Conservation (phyloP, 2,329 filamentous ascomycete species). For the Colletotrichum acutatum region DNA sequence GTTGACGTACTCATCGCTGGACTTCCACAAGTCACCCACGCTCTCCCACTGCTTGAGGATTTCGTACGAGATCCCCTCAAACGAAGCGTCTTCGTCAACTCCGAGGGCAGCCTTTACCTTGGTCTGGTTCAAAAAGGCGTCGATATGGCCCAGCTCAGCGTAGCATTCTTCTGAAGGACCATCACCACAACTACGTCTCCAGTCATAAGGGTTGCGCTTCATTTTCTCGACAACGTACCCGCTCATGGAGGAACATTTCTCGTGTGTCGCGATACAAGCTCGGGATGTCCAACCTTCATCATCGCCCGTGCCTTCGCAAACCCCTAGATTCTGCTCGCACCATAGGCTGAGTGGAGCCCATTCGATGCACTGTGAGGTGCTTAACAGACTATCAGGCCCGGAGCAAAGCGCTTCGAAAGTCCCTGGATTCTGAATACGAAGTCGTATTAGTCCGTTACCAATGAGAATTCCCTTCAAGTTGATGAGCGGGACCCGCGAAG, state of each 20-base stretch:
- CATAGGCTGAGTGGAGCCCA: background rate
- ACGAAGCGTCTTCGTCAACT: background rate
- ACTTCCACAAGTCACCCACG: constrained; percentile 16
- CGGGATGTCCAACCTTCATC: background rate
- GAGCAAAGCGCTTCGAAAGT: constrained; percentile 5
- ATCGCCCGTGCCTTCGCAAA: background rate
- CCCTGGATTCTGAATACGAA: constrained; percentile 9
- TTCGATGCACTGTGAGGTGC: background rate
- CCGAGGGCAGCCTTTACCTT: background rate
- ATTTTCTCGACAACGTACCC: background rate
- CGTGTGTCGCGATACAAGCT: background rate
- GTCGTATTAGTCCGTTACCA: constrained; percentile 11
- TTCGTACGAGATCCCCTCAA: background rate
- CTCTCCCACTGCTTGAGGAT: constrained; percentile 1
- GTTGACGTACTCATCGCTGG: constrained; percentile 6
- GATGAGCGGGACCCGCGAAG: background rate
- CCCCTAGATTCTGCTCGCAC: background rate
- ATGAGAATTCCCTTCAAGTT: constrained; percentile 15
- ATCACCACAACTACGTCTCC: background rate
- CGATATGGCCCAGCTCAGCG: background rate
- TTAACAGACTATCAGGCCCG: background rate
- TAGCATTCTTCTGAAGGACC: constrained; percentile 5
- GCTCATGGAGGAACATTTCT: background rate
- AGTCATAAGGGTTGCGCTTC: constrained; percentile 14
- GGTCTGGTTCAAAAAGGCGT: background rate